Conservation (phyloP, 1,284 basidiomycete genomes). For the Sporisorium iseilematis-ciliati region DNA sequence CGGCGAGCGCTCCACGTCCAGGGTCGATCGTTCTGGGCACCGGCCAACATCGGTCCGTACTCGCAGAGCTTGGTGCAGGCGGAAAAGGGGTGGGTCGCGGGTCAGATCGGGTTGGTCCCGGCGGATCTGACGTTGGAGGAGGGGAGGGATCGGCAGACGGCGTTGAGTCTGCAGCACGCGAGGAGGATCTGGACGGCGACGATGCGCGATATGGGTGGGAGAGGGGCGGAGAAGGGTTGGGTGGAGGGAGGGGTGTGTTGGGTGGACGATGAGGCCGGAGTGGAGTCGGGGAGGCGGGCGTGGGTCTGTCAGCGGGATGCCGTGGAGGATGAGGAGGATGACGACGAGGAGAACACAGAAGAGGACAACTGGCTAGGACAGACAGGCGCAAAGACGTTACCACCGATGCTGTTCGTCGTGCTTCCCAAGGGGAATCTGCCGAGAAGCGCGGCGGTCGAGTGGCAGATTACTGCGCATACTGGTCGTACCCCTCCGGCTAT, state of each 20-base stretch:
- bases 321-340: constrained; percentile 16
- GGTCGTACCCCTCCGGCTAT: constrained; percentile 38
- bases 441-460: constrained; percentile 56
- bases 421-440: constrained; percentile 50
- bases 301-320: constrained; percentile 20
- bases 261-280: constrained; percentile 39
- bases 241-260: constrained; percentile 69
- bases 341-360: constrained; percentile 12
- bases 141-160: constrained; percentile 75
- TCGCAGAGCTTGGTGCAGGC: constrained; percentile 88
- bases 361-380: constrained; percentile 27
- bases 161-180: constrained; percentile 85
- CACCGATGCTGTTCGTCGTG: constrained; percentile 53
- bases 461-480: constrained; percentile 65
- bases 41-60: constrained; percentile 98
- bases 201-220: constrained; percentile 48
- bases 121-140: constrained; percentile 77
- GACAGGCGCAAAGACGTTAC: constrained; percentile 5
- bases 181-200: constrained; percentile 75
- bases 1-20: constrained; percentile 84
- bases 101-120: constrained; percentile 92
- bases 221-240: constrained; percentile 35
- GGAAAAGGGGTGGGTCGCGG: constrained; percentile 85
- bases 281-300: constrained; percentile 18
- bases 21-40: constrained; percentile 96